These are phyloP conservation scores for Auricularia auricula-judae DNA, from an alignment of 768 basidiomycete genomes.

Conservation along the genomic window DNA sequence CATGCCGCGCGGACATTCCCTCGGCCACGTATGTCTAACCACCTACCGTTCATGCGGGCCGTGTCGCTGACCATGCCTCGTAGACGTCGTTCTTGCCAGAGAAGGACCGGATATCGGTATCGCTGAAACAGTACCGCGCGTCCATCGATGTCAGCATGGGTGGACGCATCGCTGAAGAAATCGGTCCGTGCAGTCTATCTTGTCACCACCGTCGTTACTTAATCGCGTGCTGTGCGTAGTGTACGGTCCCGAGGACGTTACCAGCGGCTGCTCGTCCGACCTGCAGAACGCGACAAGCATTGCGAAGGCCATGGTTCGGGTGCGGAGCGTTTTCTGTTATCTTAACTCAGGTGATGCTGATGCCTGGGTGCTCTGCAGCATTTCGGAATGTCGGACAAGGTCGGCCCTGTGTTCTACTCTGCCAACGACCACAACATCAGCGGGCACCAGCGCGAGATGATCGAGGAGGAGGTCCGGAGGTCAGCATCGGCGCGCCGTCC, in stretches of 20 bases:
- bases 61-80: conserved; percentile 1
- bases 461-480: conserved; percentile 80
- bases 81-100: conserved; percentile 69
- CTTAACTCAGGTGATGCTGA: neutral
- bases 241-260: conserved; percentile 78
- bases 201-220: conserved; percentile 11
- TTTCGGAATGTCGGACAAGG: conserved; percentile 67
- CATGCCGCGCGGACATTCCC: conserved; percentile 87
- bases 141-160: conserved; percentile 89
- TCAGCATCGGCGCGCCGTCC: conserved; percentile 28
- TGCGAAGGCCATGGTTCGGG: conserved; percentile 84
- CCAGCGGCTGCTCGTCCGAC: conserved; percentile 88
- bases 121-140: conserved; percentile 63
- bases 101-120: conserved; percentile 62
- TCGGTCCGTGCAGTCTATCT: conserved; percentile 38
- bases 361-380: conserved; percentile 27
- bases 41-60: neutral
- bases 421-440: conserved; percentile 63
- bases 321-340: conserved; percentile 23
- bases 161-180: conserved; percentile 88
- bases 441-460: conserved; percentile 65
- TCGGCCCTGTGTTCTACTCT: conserved; percentile 76
- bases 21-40: conserved; percentile 59
- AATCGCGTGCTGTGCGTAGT: conserved; percentile 32
- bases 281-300: conserved; percentile 68